Evolutionary conservation across 1,139 yeast species (phyloP).

Genomic region (Hanseniaspora uvarum): DNA sequence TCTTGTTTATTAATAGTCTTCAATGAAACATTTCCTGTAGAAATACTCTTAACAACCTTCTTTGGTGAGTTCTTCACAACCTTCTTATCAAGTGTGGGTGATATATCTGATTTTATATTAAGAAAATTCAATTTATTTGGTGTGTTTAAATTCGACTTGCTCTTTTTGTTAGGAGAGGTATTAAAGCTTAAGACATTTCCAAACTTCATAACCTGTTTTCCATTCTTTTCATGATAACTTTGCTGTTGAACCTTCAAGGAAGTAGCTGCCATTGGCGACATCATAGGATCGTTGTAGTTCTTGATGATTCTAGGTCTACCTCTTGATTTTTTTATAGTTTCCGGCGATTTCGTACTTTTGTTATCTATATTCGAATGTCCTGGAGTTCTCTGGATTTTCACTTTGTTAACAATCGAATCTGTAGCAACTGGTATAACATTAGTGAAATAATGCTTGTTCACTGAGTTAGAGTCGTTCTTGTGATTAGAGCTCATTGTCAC

Average conservation of each 20-base stretch:
- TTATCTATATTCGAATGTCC: conserved; percentile 23
- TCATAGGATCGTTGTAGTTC: conserved; percentile 30
- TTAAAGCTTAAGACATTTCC: conserved; percentile 24
- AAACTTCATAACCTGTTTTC: conserved; percentile 31
- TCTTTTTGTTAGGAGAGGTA: conserved; percentile 19
- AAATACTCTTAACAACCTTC: conserved; percentile 13
- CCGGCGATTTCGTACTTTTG: conserved; percentile 31
- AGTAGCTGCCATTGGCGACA: conserved; percentile 32
- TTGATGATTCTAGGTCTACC: conserved; percentile 32
- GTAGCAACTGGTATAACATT: conserved; percentile 14
- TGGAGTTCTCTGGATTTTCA: background rate
- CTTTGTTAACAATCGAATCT: conserved; percentile 8
- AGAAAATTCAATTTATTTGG: background rate
- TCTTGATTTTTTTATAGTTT: conserved; percentile 22
- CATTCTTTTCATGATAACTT: conserved; percentile 23
- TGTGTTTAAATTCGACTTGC: background rate
- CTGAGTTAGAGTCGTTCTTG: background rate
- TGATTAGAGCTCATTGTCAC: background rate
- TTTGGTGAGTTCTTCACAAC: conserved; percentile 5
- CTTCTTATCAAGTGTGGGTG: conserved; percentile 10
- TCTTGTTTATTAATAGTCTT: background rate
- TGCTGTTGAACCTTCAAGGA: conserved; percentile 29
- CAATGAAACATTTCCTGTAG: conserved; percentile 9
- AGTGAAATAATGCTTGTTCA: conserved; percentile 1
- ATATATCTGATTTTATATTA: background rate